These are phyloP conservation scores for Pseudotulostoma volvatum DNA, from an alignment of 495 filamentous ascomycete genomes.

Conservation along the genomic window DNA sequence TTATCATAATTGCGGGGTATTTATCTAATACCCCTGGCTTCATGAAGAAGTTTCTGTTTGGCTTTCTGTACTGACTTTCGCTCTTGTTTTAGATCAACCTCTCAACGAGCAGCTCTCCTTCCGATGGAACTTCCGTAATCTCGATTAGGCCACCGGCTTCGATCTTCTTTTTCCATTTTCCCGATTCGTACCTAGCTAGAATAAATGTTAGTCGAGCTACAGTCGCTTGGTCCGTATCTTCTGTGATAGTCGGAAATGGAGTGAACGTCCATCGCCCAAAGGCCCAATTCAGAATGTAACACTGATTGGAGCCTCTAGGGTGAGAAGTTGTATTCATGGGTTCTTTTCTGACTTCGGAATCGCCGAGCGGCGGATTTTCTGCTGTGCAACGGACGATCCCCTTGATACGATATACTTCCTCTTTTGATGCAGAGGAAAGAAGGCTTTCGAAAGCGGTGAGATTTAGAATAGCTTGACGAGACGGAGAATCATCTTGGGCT, in stretches of 20 bases:
- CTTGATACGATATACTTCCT: conserved; percentile 93
- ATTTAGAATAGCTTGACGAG: conserved; percentile 47
- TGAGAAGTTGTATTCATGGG: neutral
- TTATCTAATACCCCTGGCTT: too few species aligned
- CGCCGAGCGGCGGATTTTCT: conserved; percentile 30
- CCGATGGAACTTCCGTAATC: conserved; percentile 12
- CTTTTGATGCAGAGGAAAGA: conserved; percentile 56
- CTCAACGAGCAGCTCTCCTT: conserved; percentile 21
- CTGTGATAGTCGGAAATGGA: conserved; percentile 23
- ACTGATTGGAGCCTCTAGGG: conserved; percentile 2
- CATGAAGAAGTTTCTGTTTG: too few species aligned
- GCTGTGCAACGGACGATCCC: conserved; percentile 50
- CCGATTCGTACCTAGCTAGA: conserved; percentile 66
- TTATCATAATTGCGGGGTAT: too few species aligned
- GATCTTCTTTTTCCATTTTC: conserved; percentile 77
- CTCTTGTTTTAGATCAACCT: conserved; percentile 17
- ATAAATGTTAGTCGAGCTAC: conserved; percentile 69
- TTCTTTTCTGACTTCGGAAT: neutral
- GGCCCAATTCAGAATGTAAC: conserved; percentile 91
- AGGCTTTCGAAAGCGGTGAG: conserved; percentile 46
- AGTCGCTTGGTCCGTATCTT: conserved; percentile 21
- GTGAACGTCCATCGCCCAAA: conserved; percentile 93
- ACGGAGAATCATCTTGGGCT: conserved; percentile 6
- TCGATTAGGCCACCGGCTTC: conserved; percentile 44
- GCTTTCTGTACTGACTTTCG: too few species aligned